A percentile compares a stretch with the other conserved stretches of the same genome.
Conservation (phyloP, 176 grass and related monocot genomes). For the Thinopyrum elongatum region DNA sequence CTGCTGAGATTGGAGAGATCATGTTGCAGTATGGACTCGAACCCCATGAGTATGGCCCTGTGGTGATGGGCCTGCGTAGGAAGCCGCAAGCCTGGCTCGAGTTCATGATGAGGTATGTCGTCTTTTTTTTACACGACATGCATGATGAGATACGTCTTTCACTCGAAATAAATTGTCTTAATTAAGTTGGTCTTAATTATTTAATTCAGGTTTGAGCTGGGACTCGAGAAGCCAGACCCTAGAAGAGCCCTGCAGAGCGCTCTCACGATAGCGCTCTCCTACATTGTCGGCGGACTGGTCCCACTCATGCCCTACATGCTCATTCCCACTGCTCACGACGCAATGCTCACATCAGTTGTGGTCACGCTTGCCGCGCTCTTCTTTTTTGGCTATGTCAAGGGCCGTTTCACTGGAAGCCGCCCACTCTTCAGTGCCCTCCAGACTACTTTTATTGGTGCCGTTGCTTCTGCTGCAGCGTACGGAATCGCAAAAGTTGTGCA, state of each 20-base stretch:
- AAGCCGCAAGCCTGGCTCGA: conserved; percentile 87
- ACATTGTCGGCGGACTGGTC: conserved; percentile 66
- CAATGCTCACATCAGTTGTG: conserved; percentile 64
- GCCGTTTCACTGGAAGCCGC: conserved; percentile 62
- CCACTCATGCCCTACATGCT: conserved; percentile 85
- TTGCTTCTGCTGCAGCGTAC: conserved; percentile 75
- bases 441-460: conserved; percentile 70
- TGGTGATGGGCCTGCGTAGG: conserved; percentile 53
- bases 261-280: conserved; percentile 68
- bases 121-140: too few relatives aligned
- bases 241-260: conserved; percentile 79
- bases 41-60: conserved; percentile 63
- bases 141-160: not conserved
- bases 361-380: conserved; percentile 59
- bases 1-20: conserved; percentile 79
- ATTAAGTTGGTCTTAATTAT: too few relatives aligned
- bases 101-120: conserved; percentile 88
- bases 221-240: conserved; percentile 76
- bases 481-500: conserved; percentile 73
- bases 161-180: too few relatives aligned
- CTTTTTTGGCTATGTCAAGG: conserved; percentile 89
- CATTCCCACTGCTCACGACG: conserved; percentile 54
- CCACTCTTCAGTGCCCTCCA: conserved; percentile 71
- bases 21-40: conserved; percentile 66
- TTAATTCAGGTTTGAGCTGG: conserved; percentile 71